Conservation (phyloP, 768 basidiomycete genomes). For the Cystofilobasidium ferigula region DNA sequence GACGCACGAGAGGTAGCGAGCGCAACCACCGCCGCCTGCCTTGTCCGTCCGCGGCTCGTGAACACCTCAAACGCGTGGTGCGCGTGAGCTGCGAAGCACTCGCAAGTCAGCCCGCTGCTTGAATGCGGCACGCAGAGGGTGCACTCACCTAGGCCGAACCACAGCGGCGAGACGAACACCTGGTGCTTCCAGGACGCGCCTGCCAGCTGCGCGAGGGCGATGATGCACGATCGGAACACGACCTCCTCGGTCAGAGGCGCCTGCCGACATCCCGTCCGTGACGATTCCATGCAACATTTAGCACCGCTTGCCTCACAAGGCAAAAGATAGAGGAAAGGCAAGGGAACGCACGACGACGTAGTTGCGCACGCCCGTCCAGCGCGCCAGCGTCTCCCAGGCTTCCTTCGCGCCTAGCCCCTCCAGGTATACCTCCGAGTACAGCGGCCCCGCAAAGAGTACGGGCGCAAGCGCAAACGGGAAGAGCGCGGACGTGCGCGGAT, state of each 20-base stretch:
- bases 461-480: slow-evolving; percentile 20
- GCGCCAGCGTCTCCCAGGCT: slow-evolving; percentile 42
- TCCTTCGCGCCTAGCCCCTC: slow-evolving; percentile 36
- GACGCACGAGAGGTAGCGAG: slow-evolving; percentile 48
- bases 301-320: neutral
- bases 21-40: slow-evolving; percentile 55
- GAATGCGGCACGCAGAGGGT: neutral
- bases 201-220: slow-evolving; percentile 60
- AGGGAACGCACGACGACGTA: slow-evolving; percentile 45
- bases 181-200: slow-evolving; percentile 49
- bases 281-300: neutral
- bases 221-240: slow-evolving; percentile 75
- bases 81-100: slow-evolving; percentile 54
- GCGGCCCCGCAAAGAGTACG: slow-evolving; percentile 58
- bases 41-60: slow-evolving; percentile 58
- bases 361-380: slow-evolving; percentile 59
- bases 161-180: slow-evolving; percentile 69
- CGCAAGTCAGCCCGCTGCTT: neutral
- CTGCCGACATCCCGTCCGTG: slow-evolving; percentile 45
- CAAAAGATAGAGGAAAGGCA: slow-evolving; percentile 7
- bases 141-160: slow-evolving; percentile 71
- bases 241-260: slow-evolving; percentile 86
- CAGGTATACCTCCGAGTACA: slow-evolving; percentile 46
- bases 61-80: slow-evolving; percentile 88
- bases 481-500: slow-evolving; percentile 13